Evolutionary conservation across 2,329 filamentous ascomycete species (phyloP), one percentile per base, ranked within the genome.

Genomic region (Botrytis hyacinthi): DNA sequence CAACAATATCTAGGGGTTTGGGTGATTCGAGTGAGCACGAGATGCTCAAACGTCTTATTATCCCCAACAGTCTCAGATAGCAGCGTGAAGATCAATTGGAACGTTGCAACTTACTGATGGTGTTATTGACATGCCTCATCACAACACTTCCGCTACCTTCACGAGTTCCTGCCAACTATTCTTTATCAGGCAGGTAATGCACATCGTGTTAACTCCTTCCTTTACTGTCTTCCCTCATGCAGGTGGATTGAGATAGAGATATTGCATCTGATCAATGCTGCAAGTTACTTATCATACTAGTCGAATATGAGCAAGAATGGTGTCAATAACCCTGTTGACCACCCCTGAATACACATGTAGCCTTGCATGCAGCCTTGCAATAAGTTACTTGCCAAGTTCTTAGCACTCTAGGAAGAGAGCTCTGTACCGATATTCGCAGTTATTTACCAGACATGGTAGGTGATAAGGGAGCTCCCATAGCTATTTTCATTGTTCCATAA

Each of bases 151-250:
- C 62, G 29, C 20, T 35, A n/a, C 37, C 29, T 59, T 20, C 48
- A 51, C 12, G 48, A n/a, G 48, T 16, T n/a, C 26, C 48, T 54
- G 48, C 12, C 48, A 59, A 51, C 62, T 44, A 72, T 54, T 60
- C 71, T 69, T 32, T 22, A 48, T 72, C 63, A 40, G 71, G 71
- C 71, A 72, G 71, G 71, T 72, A 46, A 67, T 68, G 40, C 40
- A 59, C 40, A 35, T 37, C 46, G 44, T 51, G 68, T 51, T 29
- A 10, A 48, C 71, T 48, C 71, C 71, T 72, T 68, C 71, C 54
- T 59, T 60, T 69, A 69, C 16, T 26, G 42, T 68, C 44, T 48
- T 35, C 12, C 10, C 26, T 54, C 26, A 63, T 71, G 70, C 70
- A 68, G 29, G 46, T 67, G 32, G 4, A 10, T 46, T 16, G 57